Evolutionary conservation across 495 filamentous ascomycete species (phyloP), one percentile per base, ranked within the genome.

Genomic region (Lasiosphaeria ovina): DNA sequence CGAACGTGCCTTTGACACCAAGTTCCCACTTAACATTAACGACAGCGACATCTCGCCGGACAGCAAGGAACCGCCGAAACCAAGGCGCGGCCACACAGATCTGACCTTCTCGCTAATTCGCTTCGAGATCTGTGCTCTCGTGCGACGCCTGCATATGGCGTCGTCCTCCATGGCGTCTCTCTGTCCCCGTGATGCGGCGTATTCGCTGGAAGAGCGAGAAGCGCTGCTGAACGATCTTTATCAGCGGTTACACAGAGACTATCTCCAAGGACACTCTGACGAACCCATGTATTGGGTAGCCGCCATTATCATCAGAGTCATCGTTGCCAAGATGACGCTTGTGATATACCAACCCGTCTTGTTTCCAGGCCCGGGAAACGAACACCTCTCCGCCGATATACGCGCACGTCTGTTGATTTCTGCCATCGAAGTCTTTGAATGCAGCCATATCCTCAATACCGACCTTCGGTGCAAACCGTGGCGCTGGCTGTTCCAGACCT

Each of bases 401-500:
- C 85, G 83, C 54, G 86, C 91, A 56, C 86, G 85, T 24, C 74
- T 96, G 2, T 91, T 96, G 65, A 77, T 88, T 51, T 86, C 87
- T 0, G 85, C 86, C 3, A 83, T 93, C 16, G 89, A 94, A 60
- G 81, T 89, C 17, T 83, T 93, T 60, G 91, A 96, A 67, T 89
- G 89, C 62, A 81, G 79, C n/a, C 73, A 82, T 32, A 66, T 85
- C 10, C 72, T 93, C 11, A 83, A 86, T 62, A 82, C 76, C 10
- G 85, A 88, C 61, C 72, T 80, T 7, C 76, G 82, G 9, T 83
- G 82, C 3, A 79, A 81, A 54, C 82, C 86, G 55, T 96, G 88
- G 85, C 80, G 83, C 32, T 96, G 92, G 92, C 80, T 92, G 8
- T 92, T 91, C 74, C 81, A 85, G 66, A 90, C 86, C 0, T 91